These are phyloP conservation scores for Termitomyces sp. DNA, from an alignment of 768 basidiomycete species.

Conservation along the genomic window DNA sequence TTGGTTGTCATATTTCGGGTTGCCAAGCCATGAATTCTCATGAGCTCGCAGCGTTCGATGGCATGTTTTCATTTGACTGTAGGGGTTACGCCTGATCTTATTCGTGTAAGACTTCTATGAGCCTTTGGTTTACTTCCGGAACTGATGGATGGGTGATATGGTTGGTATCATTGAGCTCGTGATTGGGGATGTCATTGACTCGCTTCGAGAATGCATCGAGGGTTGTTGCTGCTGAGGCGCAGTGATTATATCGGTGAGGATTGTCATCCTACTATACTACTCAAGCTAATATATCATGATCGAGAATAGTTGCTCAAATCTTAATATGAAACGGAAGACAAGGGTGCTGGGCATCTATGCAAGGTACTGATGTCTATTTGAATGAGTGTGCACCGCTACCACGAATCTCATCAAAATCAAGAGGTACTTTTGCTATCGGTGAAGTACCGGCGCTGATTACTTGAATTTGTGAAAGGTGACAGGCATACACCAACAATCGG, in stretches of 20 bases:
- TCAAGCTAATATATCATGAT: neutral
- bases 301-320: neutral
- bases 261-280: too few relatives aligned
- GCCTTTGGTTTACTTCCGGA: too few relatives aligned
- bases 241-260: too few relatives aligned
- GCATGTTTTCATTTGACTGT: slow-evolving; percentile 76
- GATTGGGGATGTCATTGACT: slow-evolving; percentile 36
- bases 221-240: neutral
- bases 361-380: too few relatives aligned
- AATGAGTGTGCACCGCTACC: too few relatives aligned
- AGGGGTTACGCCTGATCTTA: slow-evolving; percentile 75
- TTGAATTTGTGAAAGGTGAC: neutral
- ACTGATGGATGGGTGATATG: too few relatives aligned
- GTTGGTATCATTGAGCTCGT: slow-evolving; percentile 38
- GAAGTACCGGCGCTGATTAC: neutral
- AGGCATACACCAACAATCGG: neutral
- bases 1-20: too few relatives aligned
- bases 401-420: too few relatives aligned
- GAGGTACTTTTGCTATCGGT: neutral
- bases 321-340: neutral
- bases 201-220: slow-evolving; percentile 32
- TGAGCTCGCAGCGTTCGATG: slow-evolving; percentile 60
- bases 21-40: too few relatives aligned
- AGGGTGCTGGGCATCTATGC: neutral
- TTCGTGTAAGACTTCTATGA: slow-evolving; percentile 45